Evolutionary conservation across 164 flowering plant genomes (phyloP), one percentile per base, ranked within the genome.

Genomic region (Pachysandra terminalis): DNA sequence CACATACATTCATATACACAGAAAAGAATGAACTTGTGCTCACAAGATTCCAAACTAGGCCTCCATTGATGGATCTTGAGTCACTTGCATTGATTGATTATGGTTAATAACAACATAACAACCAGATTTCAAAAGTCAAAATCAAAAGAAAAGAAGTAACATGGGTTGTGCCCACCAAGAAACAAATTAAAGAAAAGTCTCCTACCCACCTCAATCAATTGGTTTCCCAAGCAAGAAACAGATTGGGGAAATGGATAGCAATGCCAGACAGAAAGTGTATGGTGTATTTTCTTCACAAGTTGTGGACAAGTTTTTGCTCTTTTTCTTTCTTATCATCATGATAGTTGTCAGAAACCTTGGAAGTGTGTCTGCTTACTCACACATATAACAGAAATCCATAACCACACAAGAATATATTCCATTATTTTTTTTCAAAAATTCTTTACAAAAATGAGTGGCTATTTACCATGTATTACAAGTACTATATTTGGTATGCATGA

Each of bases 321-420:
- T 55, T 35, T 24, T 5, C 58, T 62, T 59, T 71, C 79, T 72
- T 74, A 76, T 75, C 76, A 66, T 48, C 37, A 56, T 40, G 27
- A 41, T 15, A 26, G 45, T 25, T 32, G 41, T 35, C 21, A 40
- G 19, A 45, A 37, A 25, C 65, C 19, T 24, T 72, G 57, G 68
- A 45, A 24, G 67, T 73, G 77, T 73, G 73, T 37, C 63, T 75
- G 28, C n/a, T 32, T 49, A 27, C 66, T 73, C 74, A 75, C 54
- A 62, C 68, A 65, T 65, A n/a, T n/a, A n/a, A n/a, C n/a, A n/a
- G n/a, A n/a, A n/a, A n/a, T n/a, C n/a, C n/a, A n/a, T n/a, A n/a
- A n/a, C n/a, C n/a, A n/a, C n/a, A n/a, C n/a, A n/a, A n/a, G n/a
- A n/a, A n/a, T n/a, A n/a, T n/a, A n/a, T n/a, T n/a, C n/a, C n/a